These are phyloP conservation scores for Diaporthe sp. DNA, from an alignment of 2,329 filamentous ascomycete species.

Conservation along the genomic window DNA sequence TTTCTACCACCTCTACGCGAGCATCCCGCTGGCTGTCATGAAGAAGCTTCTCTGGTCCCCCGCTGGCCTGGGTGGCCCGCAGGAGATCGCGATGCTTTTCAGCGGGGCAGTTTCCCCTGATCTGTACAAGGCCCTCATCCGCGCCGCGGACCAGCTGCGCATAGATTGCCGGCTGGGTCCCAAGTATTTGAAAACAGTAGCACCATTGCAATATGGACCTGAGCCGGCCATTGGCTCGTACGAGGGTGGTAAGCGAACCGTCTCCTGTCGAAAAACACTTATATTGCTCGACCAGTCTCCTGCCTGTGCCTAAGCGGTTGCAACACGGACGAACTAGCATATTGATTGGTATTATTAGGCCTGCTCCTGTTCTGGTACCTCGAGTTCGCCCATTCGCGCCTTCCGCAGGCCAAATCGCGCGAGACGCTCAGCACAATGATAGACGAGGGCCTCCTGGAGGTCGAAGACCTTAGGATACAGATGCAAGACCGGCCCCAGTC, in stretches of 20 bases:
- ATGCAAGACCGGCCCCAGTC: constrained; percentile 1
- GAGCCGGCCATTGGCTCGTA: not conserved
- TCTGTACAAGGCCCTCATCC: not conserved
- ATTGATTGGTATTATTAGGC: not conserved
- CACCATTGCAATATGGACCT: not conserved
- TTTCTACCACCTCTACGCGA: constrained; percentile 1
- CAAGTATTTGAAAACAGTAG: not conserved
- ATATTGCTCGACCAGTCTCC: not conserved
- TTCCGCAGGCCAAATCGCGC: not conserved
- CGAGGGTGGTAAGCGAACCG: not conserved
- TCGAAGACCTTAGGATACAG: not conserved
- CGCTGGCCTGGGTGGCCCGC: not conserved
- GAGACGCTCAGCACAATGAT: not conserved
- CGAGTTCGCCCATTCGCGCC: not conserved
- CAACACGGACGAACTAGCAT: no score
- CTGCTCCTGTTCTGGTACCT: constrained; percentile 1
- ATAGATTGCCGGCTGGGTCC: not conserved
- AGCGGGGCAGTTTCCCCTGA: not conserved
- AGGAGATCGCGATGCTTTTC: not conserved
- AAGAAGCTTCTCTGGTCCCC: constrained; percentile 1
- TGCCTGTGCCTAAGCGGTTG: accelerated
- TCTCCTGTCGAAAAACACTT: not conserved
- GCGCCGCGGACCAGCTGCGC: not conserved
- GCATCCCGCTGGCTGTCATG: not conserved
- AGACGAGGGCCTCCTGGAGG: not conserved